Evolutionary conservation across 1,284 basidiomycete species (phyloP), one percentile per base, ranked within the genome.

Genomic region (Austroboletus novae-zelandiae): DNA sequence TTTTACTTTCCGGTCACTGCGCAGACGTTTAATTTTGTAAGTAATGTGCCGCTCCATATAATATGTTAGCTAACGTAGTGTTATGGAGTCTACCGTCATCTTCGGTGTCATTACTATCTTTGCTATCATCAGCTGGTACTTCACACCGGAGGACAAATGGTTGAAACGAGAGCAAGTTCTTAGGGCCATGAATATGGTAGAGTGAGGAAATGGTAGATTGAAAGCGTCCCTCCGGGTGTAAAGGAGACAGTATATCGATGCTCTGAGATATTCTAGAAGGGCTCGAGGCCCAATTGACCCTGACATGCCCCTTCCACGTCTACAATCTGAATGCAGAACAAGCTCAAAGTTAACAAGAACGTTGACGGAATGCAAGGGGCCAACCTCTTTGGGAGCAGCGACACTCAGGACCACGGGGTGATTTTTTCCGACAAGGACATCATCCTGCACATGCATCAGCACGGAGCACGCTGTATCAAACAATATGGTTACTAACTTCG

Each of bases 301-400:
- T 90, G 86, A 69, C 94, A 95, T 30, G 89, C 84, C 1, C 84
- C 90, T 71, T 97, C 94, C 3, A 97, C 79, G 64, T 97, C 94
- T 9, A 70, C 81, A 44, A 94, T 82, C 81, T 89, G 55, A 30
- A 53, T 39, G 31, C 31, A 23, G 29, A 27, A 45, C 32, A 40
- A 35, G 17, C 34, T 54, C 32, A 50, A 47, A 46, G 20, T 47
- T 45, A 36, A 27, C 54, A 17, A 39, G 34, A 29, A 9, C 32
- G 45, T 43, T 18, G 9, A 30, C 25, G 40, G 35, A 53, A 39
- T 18, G 48, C 34, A 30, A 45, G 27, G 8, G 57, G 55, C 77
- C 42, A 41, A 89, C 86, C 79, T 97, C 94, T 64, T 96, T 96
- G 0, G 94, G 94, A 31, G 92, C 93, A 41, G 83, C 74, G 9